These are phyloP conservation scores for Backusella macrospora DNA, from an alignment of 192 early-diverging fungal species.

Conservation along the genomic window DNA sequence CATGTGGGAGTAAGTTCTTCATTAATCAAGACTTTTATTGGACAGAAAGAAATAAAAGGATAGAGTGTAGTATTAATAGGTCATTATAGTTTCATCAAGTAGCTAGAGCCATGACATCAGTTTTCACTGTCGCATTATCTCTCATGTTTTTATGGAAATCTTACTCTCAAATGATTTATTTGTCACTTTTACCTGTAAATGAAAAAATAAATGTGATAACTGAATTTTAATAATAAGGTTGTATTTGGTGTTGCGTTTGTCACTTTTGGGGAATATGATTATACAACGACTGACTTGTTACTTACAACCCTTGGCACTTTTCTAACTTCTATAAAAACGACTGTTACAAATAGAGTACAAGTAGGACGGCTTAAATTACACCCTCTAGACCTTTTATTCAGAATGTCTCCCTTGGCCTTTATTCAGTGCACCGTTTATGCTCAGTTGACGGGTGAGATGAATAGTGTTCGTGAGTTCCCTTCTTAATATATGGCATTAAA, in stretches of 20 bases:
- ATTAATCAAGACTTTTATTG: not conserved
- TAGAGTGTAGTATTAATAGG: not conserved
- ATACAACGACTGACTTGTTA: conserved; percentile 59
- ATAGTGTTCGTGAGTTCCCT: conserved; percentile 17
- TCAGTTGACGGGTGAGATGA: conserved; percentile 53
- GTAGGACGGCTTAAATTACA: conserved; percentile 66
- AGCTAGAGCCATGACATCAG: conserved; percentile 66
- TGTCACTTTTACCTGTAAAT: conserved; percentile 53
- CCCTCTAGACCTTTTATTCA: conserved; percentile 71
- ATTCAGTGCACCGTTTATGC: conserved; percentile 46
- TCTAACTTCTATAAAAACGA: conserved; percentile 68
- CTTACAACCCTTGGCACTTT: conserved; percentile 69
- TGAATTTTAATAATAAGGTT: conserved; percentile 34
- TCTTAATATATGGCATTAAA: conserved; percentile 18
- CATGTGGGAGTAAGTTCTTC: conserved; percentile 25
- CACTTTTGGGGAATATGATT: conserved; percentile 68
- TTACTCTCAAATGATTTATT: conserved; percentile 45
- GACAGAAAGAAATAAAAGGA: not conserved
- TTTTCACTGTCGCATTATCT: conserved; percentile 60
- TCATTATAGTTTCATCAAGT: conserved; percentile 69
- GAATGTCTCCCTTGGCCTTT: conserved; percentile 57
- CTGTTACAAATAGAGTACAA: conserved; percentile 68
- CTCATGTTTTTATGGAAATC: conserved; percentile 37
- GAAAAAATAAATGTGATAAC: not conserved
- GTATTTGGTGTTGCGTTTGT: conserved; percentile 70